A percentile compares a stretch with the other conserved stretches of the same genome.
These are phyloP conservation scores for Stenogyne calaminthoides DNA, from an alignment of 305 asterid genomes.

Conservation along the genomic window DNA sequence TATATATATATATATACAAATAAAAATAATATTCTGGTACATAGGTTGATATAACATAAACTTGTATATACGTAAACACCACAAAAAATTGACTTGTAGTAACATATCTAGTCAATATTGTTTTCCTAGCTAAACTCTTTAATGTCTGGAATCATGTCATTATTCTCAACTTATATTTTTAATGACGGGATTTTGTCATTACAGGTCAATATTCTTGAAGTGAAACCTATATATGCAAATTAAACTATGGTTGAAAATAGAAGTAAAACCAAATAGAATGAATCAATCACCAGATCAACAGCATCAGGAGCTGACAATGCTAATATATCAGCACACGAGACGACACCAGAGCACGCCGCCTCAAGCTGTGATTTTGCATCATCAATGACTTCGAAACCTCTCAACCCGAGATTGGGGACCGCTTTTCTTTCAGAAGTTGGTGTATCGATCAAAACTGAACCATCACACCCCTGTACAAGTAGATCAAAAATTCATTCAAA, in stretches of 20 bases:
- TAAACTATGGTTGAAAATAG: too few species aligned
- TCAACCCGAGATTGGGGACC: conserved; percentile 46
- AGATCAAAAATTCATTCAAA: neutral
- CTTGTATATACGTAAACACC: too few species aligned
- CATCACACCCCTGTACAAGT: conserved; percentile 71
- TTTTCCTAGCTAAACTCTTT: too few species aligned
- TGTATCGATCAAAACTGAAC: conserved; percentile 54
- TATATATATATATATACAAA: neutral
- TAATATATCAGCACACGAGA: conserved; percentile 75
- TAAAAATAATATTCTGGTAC: neutral
- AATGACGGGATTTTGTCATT: too few species aligned
- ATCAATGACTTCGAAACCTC: conserved; percentile 71
- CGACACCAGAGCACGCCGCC: conserved; percentile 58
- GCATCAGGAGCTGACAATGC: conserved; percentile 78
- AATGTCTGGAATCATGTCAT: too few species aligned
- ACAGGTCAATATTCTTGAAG: too few species aligned
- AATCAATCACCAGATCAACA: conserved; percentile 51
- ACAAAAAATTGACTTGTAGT: too few species aligned
- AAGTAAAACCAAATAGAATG: too few species aligned
- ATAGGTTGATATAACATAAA: neutral
- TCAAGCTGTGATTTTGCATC: conserved; percentile 73
- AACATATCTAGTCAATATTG: too few species aligned
- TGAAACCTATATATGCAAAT: too few species aligned
- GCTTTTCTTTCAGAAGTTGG: conserved; percentile 56
- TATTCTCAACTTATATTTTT: too few species aligned